Base-by-base conservation (phyloP, 108 stramenopile species). In the Hondaea fermentalgiana region DNA sequence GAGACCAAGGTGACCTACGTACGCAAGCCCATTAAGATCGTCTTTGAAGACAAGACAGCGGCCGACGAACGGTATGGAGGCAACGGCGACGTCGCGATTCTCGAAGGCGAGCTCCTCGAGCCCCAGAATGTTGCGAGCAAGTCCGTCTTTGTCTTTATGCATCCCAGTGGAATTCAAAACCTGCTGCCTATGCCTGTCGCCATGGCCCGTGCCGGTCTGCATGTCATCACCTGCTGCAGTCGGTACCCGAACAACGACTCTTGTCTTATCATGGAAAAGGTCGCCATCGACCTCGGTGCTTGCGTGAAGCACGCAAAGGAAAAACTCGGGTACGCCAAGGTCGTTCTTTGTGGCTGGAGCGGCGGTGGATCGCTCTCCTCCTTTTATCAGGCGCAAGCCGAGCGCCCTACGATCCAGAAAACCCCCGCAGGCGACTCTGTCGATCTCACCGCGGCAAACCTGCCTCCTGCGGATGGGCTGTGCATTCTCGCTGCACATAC, bases 341-440 rank as follows among this genome's bases (percentile, higher is more conserved):
- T 83, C 45, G 49, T 83, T 45, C 76, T 83, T 23, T 83, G 76
- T 23, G 76, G 76, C n/a, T 83, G 76, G 76, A 83, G 76, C 51
- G 76, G 76, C 8, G 76, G 76, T 12, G 76, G 76, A 43, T 83
- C 76, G 19, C 28, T 83, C 16, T 83, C 76, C 10, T 83, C 76
- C 17, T 83, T 83, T 45, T 83, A 83, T 3, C 76, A 83, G 51
- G 76, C 76, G 14, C 76, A 83, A 28, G 76, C 76, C 51, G 76
- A 83, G 51, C 76, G 49, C 45, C 76, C 76, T 2, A 83, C 76
- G 17, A 83, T 83, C 51, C 51, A 2, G 19, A n/a, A n/a, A 8
- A 83, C 76, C 76, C 76, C 76, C 6, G 76, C 76, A 55, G 76
- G 76, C 6, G 76, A 83, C 76, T 12, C n/a, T 23, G 51, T 83